Percentiles rank a stretch among this genome's conserved stretches.
phyloP scores from a whole-genome alignment of 2,329 filamentous ascomycete genomes.

The Xylariaceae sp. region DNA sequence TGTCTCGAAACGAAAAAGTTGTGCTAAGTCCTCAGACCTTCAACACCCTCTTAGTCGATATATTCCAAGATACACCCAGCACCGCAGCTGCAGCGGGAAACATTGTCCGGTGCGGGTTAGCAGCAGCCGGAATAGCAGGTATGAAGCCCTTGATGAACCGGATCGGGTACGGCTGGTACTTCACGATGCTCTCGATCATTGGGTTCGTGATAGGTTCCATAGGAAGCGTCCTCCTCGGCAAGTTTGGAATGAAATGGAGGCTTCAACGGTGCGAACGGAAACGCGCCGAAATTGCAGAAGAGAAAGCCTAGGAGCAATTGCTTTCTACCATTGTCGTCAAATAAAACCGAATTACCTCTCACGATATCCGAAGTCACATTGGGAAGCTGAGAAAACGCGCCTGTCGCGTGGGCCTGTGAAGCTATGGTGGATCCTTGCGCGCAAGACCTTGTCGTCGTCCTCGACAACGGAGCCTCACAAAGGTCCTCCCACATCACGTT shows the following conservation, averaged over 20 bases:
- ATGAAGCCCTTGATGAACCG: constrained; percentile 2
- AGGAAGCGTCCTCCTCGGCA: background rate
- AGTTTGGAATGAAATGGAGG: constrained; percentile 8
- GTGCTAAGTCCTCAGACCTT: background rate
- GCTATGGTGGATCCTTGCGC: too few species aligned
- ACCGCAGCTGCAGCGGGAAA: background rate
- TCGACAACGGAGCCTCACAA: too few species aligned
- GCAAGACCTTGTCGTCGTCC: too few species aligned
- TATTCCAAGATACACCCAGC: background rate
- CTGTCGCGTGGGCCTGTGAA: too few species aligned
- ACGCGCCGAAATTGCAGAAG: background rate
- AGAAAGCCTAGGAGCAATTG: background rate
- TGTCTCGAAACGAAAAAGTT: too few species aligned
- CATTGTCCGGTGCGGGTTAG: background rate
- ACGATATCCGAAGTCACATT: too few species aligned
- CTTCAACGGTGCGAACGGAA: background rate
- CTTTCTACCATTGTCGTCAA: too few species aligned
- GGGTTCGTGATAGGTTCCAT: constrained; percentile 1
- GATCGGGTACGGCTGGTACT: constrained; percentile 7
- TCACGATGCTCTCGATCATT: constrained; percentile 1
- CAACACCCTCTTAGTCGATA: background rate
- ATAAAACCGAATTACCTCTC: too few species aligned
- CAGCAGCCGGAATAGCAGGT: background rate
- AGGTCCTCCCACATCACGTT: too few species aligned
- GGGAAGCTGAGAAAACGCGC: too few species aligned